Conservation (phyloP, 108 stramenopile species). For the Bacterosira constricta region DNA sequence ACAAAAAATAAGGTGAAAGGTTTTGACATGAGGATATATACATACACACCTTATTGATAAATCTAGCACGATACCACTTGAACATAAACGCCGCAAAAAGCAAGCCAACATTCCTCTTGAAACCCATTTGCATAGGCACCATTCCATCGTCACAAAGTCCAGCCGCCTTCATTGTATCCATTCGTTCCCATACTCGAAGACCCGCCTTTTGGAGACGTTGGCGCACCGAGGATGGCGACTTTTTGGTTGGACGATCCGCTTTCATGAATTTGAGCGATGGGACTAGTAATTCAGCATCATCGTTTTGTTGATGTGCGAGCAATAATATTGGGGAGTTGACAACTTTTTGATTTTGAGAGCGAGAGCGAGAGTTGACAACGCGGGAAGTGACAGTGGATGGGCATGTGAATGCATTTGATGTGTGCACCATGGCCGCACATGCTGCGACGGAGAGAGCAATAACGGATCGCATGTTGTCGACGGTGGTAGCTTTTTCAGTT, state of each 20-base stretch:
- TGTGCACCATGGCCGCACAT: not conserved
- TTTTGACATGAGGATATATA: not conserved
- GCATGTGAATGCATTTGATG: slow-evolving; percentile 6
- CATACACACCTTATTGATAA: slow-evolving; percentile 66
- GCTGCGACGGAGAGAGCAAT: not conserved
- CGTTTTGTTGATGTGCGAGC: not conserved
- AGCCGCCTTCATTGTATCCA: slow-evolving; percentile 49
- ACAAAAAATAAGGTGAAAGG: not conserved
- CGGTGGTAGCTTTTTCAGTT: not conserved
- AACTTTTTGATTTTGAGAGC: not conserved
- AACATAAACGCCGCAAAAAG: slow-evolving; percentile 65
- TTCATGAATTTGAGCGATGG: not conserved
- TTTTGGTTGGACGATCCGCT: not conserved
- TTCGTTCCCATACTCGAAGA: slow-evolving; percentile 23
- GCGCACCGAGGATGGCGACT: not conserved
- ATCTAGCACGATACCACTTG: slow-evolving; percentile 88
- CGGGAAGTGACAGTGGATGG: not conserved
- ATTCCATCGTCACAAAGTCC: slow-evolving; percentile 32
- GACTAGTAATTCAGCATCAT: not conserved
- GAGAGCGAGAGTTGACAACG: slow-evolving; percentile 4
- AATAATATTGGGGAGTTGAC: not conserved
- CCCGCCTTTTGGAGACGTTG: slow-evolving; percentile 17
- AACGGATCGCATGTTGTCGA: not conserved
- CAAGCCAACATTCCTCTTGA: slow-evolving; percentile 48
- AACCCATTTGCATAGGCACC: slow-evolving; percentile 42